Percentiles rank a stretch among this genome's conserved stretches.
Evolutionary conservation across 768 basidiomycete species (phyloP).

Genomic region (Dentipellis sp.): DNA sequence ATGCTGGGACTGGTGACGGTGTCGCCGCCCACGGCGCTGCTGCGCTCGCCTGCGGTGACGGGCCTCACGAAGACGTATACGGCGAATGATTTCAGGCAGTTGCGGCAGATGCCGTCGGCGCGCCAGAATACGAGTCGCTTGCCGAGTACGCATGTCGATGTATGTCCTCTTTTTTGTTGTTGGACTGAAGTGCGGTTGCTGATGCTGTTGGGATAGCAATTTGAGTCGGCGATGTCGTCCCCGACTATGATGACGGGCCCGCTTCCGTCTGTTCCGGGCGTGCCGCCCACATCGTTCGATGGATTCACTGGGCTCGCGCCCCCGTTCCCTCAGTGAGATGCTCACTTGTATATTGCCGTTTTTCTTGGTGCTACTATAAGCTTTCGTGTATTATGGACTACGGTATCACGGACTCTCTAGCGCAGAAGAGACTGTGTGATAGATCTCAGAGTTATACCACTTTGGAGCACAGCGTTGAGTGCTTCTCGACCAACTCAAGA

Average conservation of each 20-base stretch:
- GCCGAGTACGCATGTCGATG: slow-evolving; percentile 78
- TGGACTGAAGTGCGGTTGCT: not conserved
- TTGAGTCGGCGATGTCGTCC: not conserved
- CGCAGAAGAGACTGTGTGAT: too few relatives aligned
- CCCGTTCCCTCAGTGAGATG: not conserved
- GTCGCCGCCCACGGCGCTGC: slow-evolving; percentile 60
- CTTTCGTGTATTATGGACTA: too few relatives aligned
- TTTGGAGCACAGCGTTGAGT: too few relatives aligned
- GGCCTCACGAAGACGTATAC: slow-evolving; percentile 77
- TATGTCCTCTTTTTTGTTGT: slow-evolving; percentile 24
- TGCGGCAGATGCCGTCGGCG: slow-evolving; percentile 57
- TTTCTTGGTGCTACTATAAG: too few relatives aligned
- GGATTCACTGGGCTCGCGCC: not conserved
- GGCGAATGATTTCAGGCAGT: slow-evolving; percentile 75
- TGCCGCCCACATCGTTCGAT: not conserved
- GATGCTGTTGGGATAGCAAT: not conserved
- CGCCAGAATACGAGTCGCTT: slow-evolving; percentile 80
- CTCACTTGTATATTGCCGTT: too few relatives aligned
- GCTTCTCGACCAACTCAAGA: too few relatives aligned
- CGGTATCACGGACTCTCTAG: too few relatives aligned
- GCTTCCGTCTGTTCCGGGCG: not conserved
- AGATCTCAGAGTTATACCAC: too few relatives aligned
- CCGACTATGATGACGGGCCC: not conserved
- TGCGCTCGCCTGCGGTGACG: slow-evolving; percentile 64
- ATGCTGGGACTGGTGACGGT: slow-evolving; percentile 55